These are phyloP conservation scores for Rhodotorula toruloides DNA, from an alignment of 768 basidiomycete species.

Conservation along the genomic window DNA sequence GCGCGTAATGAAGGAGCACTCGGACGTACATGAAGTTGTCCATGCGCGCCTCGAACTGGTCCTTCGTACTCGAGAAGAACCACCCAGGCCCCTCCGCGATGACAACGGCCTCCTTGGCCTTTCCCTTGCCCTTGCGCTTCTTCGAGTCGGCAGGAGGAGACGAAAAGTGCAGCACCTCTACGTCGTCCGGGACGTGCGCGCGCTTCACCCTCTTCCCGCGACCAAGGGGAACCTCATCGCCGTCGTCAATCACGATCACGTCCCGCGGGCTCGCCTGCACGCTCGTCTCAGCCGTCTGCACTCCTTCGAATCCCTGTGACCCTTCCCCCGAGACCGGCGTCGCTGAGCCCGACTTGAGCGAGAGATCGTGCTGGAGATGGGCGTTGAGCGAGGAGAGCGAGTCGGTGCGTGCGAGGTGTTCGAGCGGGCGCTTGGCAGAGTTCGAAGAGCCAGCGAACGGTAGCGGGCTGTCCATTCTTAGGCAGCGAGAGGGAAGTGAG, in stretches of 20 bases:
- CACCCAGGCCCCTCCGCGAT: not conserved
- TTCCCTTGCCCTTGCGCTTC: not conserved
- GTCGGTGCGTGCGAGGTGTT: not conserved
- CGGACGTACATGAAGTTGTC: constrained; percentile 20
- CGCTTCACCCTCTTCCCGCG: not conserved
- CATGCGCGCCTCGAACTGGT: constrained; percentile 5
- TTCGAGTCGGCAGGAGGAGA: not conserved
- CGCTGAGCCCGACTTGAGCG: constrained; percentile 9
- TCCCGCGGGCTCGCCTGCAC: not conserved
- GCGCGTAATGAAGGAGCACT: not conserved
- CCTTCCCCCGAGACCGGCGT: constrained; percentile 41
- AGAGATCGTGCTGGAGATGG: not conserved
- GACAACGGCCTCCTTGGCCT: not conserved
- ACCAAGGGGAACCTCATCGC: not conserved
- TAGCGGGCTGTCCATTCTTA: too few species aligned
- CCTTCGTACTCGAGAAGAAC: not conserved
- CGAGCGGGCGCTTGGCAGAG: constrained; percentile 3
- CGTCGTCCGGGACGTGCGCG: not conserved
- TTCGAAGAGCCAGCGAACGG: too few species aligned
- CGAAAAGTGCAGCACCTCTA: not conserved
- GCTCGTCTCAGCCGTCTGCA: not conserved
- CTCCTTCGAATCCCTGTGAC: constrained; percentile 33
- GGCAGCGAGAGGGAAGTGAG: too few species aligned
- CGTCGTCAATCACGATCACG: not conserved
- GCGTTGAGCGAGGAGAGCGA: not conserved